These are phyloP conservation scores for Acanthamoeba lenticulata DNA, from an alignment of 208 protist genomes.

Conservation along the genomic window DNA sequence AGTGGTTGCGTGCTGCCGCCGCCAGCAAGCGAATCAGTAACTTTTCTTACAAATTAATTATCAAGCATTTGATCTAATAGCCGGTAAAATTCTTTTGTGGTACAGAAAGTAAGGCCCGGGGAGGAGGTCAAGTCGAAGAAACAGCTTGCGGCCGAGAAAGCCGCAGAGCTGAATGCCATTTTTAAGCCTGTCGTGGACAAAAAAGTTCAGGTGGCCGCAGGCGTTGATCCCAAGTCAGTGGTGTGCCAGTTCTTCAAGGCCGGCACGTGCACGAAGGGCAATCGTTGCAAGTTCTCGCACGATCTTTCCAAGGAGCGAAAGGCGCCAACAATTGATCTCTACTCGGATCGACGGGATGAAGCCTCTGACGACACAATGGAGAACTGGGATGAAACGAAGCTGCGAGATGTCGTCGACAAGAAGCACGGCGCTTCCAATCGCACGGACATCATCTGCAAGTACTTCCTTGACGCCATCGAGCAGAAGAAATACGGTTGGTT, in stretches of 20 bases:
- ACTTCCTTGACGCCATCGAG: slow-evolving; percentile 89
- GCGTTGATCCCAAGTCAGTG: slow-evolving; percentile 87
- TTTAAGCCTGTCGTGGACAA: slow-evolving; percentile 43
- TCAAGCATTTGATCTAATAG: no score
- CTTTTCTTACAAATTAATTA: neutral
- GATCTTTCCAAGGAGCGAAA: slow-evolving; percentile 81
- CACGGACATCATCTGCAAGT: slow-evolving; percentile 86
- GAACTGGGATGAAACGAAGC: slow-evolving; percentile 81
- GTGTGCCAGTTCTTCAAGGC: slow-evolving; percentile 87
- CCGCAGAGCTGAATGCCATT: slow-evolving; percentile 60
- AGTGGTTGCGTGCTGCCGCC: no score
- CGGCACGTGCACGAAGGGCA: slow-evolving; percentile 84
- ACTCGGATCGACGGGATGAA: slow-evolving; percentile 79
- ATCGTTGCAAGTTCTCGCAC: slow-evolving; percentile 88
- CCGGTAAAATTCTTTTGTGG: neutral
- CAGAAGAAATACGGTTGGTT: slow-evolving; percentile 89
- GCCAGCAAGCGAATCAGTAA: no score
- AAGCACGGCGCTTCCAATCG: slow-evolving; percentile 64
- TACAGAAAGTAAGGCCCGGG: neutral
- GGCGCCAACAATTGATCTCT: slow-evolving; percentile 82
- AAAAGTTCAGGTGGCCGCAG: slow-evolving; percentile 64
- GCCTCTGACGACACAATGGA: slow-evolving; percentile 77
- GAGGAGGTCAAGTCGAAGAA: slow-evolving; percentile 77
- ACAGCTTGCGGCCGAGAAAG: neutral
- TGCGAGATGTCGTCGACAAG: slow-evolving; percentile 79